Evolutionary conservation across 2,329 filamentous ascomycete species (phyloP), one percentile per base, ranked within the genome.

Genomic region (Diaporthe ampelina): DNA sequence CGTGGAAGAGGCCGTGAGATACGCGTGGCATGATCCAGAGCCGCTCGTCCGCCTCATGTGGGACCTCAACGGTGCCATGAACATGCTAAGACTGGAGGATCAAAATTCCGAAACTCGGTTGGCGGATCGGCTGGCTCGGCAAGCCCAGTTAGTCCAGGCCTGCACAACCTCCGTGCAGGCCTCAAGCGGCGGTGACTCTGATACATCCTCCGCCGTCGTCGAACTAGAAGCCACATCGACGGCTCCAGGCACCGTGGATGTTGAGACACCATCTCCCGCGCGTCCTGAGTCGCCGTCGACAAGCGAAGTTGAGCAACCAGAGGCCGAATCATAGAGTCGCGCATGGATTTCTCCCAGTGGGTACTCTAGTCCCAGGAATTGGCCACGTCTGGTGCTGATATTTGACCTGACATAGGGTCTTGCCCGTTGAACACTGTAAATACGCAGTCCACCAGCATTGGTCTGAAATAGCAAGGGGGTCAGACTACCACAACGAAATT

Each of bases 21-120:
- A 58, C 37, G 52, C 67, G 35, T 58, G 50, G 52, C 67, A 70
- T 35, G 67, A 70, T 24, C 37, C 24, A 17, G 24, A 26, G 4
- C 24, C 26, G 13, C 37, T 48, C 67, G 29, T 11, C 24, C n/a
- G 45, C 19, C 19, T 45, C 9, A 15, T 1, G 48, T 2, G 13
- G 13, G 67, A 70, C 37, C 26, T 58, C 67, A 3, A 1, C 1
- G 3, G 1, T 2, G 37, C n/a, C 11, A 1, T 8, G 37, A 4
- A 7, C 8, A 4, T 0, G 11, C n/a, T 70, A 24, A 6, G 7
- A n/a, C 10, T 19, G 13, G 52, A 70, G 15, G 3, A 2, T 10
- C 0, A 5, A 4, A 2, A 26, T 26, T 6, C 58, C 43, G 13
- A 43, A 21, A 24, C 0, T 26, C 58, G 15, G 37, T 24, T 24